These are phyloP conservation scores for Heritiera fomes DNA, from an alignment of 345 rosid species.

Conservation along the genomic window DNA sequence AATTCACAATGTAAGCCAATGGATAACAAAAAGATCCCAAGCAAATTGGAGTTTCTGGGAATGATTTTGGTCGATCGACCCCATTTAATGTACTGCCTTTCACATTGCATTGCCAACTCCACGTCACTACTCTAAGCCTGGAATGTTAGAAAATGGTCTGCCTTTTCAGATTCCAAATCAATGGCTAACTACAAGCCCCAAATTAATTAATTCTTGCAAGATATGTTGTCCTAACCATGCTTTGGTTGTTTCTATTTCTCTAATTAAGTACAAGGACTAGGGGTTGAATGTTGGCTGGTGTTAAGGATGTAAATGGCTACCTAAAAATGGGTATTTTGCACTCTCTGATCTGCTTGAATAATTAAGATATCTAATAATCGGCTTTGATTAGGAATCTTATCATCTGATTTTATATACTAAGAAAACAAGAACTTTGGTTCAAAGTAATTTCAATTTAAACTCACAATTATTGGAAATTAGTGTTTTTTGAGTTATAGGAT, in stretches of 20 bases:
- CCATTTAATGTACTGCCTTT: background rate
- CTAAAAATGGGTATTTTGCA: too few relatives aligned
- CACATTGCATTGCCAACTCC: background rate
- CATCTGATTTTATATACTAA: too few relatives aligned
- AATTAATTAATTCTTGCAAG: background rate
- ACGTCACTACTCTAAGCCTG: background rate
- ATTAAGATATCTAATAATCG: too few relatives aligned
- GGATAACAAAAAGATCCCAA: background rate
- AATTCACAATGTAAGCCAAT: background rate
- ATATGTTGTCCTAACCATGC: background rate
- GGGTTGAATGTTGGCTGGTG: too few relatives aligned
- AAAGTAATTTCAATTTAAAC: too few relatives aligned
- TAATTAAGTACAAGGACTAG: too few relatives aligned
- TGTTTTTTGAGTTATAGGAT: too few relatives aligned
- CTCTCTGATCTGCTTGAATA: too few relatives aligned
- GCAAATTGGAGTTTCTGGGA: background rate
- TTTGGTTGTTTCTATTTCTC: background rate
- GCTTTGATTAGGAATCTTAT: too few relatives aligned
- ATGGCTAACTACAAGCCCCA: background rate
- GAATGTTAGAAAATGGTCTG: background rate
- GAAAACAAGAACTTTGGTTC: background rate
- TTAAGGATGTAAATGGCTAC: too few relatives aligned
- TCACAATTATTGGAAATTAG: too few relatives aligned
- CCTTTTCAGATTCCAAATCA: background rate
- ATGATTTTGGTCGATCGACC: background rate